Conservation (phyloP, 2,329 filamentous ascomycete species). For the Arthrinium phaeospermum region DNA sequence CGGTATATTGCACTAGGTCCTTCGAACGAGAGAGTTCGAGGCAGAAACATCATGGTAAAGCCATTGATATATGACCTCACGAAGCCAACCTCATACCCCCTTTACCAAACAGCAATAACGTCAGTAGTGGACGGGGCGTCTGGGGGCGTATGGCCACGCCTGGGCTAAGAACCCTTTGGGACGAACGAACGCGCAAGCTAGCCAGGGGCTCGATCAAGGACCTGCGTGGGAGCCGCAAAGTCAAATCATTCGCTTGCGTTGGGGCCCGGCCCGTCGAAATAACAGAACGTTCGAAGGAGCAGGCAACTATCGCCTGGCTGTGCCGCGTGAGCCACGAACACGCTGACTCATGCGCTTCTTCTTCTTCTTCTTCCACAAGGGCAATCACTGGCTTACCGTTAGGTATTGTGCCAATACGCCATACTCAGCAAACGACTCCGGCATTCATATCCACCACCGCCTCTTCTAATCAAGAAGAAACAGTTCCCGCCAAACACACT, state of each 20-base stretch:
- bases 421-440: not conserved
- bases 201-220: not conserved
- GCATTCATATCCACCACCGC: not conserved
- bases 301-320: not conserved
- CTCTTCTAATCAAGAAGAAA: not conserved
- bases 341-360: no score
- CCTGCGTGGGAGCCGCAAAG: not conserved
- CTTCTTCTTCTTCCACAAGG: no score
- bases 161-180: not conserved
- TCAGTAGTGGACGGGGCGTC: no score
- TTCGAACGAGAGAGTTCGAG: no score
- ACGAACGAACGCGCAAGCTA: conserved; percentile 12
- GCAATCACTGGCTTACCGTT: not conserved
- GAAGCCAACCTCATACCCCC: not conserved
- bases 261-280: not conserved
- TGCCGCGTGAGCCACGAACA: not conserved
- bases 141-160: not conserved
- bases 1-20: not conserved
- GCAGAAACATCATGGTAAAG: not conserved
- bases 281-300: not conserved
- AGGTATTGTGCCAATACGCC: not conserved
- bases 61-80: not conserved
- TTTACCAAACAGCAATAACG: not conserved
- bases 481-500: not conserved
- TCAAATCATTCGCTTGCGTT: not conserved